A percentile compares a stretch with the other conserved stretches of the same genome.
Evolutionary conservation across 2,329 filamentous ascomycete genomes (phyloP).

Genomic region (Mollisiaceae sp.): DNA sequence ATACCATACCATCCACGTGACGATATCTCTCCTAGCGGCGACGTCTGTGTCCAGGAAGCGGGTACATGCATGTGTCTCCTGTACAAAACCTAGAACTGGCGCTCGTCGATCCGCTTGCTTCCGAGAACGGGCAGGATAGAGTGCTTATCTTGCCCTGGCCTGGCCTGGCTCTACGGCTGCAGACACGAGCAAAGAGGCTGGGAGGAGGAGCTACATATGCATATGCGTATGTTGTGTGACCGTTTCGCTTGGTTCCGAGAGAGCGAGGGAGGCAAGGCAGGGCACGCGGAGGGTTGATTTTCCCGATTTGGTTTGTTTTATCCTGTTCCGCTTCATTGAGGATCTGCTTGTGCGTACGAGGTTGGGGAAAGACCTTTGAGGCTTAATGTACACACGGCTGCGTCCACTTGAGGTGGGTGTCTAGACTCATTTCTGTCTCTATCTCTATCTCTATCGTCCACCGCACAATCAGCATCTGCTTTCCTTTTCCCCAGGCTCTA

Average conservation of each 20-base stretch:
- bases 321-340: background rate
- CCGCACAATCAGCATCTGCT: background rate
- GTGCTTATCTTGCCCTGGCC: no score
- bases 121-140: background rate
- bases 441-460: background rate
- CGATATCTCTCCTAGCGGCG: background rate
- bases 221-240: background rate
- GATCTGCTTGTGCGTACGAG: background rate
- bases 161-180: background rate
- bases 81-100: background rate
- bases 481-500: background rate
- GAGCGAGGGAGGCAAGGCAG: background rate
- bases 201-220: background rate
- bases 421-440: no score
- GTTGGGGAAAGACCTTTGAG: background rate
- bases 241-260: conserved; percentile 7
- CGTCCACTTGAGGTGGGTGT: no score
- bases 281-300: background rate
- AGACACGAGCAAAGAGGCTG: background rate
- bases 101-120: conserved; percentile 6
- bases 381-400: conserved; percentile 1
- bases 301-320: no score
- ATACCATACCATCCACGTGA: background rate
- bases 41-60: background rate
- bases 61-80: background rate